Evolutionary conservation across 805 yeast species (phyloP), one percentile per base, ranked within the genome.

Genomic region (Pichia californica): DNA sequence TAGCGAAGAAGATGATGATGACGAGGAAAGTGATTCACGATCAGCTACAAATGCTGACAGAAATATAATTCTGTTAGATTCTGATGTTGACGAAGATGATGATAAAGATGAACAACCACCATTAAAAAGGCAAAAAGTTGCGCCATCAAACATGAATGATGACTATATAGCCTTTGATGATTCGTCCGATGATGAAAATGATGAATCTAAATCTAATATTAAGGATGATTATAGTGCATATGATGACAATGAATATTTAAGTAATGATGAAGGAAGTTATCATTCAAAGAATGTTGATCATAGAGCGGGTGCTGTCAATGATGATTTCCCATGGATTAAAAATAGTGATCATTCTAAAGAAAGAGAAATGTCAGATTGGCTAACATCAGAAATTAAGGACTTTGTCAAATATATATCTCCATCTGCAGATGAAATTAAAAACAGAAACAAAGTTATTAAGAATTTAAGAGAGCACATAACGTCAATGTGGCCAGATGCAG

Each of bases 391-490:
- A 59, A 85, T 91, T 49, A 75, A 74, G 50, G 95, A 88, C 57
- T 91, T 88, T 60, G 83, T 85, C 25, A 75, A 78, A 37, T 91
- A 88, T 61, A 79, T 89, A 21, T 83, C 96, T 1, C 98, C 98
- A 1, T 79, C 91, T 1, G 74, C 70, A 33, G 75, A 69, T 14
- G 98, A 91, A 54, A 83, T 85, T 45, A 60, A 67, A 34, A 65
- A 73, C 4, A 76, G 98, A 57, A 83, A 85, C 51, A 61, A 61
- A 5, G 80, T 86, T 3, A 82, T 91, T 23, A 62, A 68, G 30
- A 70, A 76, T 41, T 64, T 93, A 27, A 77, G 82, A 49, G 57
- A 61, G 7, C 71, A 76, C 40, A 69, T 77, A 1, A 63, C 68
- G 6, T 58, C 63, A 2, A 66, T 81, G 41, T 91, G 97, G 96